phyloP scores from a whole-genome alignment of 306 rosid species.

The Abrus precatorius region DNA sequence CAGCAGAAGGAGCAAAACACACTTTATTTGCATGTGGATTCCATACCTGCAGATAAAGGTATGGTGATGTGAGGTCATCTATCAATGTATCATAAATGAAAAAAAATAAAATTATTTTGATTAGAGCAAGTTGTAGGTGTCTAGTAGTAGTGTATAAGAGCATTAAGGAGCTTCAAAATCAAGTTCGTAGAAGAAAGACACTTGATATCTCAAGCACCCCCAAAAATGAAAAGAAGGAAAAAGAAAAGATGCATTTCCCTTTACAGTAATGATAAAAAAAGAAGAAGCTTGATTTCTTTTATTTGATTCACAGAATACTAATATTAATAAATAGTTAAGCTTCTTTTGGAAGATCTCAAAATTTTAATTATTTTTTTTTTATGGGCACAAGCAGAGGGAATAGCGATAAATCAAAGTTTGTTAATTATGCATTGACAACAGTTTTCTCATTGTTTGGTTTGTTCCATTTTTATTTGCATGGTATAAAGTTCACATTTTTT shows the following conservation, averaged over 20 bases:
- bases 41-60: constrained; percentile 64
- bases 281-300: not conserved
- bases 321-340: not conserved
- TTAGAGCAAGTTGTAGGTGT: not conserved
- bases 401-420: not conserved
- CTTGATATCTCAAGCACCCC: not conserved
- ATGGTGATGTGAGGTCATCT: not conserved
- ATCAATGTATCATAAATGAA: not conserved
- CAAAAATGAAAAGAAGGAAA: not conserved
- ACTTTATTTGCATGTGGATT: constrained; percentile 74
- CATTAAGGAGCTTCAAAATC: constrained; percentile 23
- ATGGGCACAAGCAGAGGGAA: not conserved
- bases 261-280: not conserved
- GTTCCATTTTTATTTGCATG: not conserved
- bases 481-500: not conserved
- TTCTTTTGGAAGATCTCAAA: not conserved
- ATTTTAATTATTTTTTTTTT: not conserved
- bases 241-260: not conserved
- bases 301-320: not conserved
- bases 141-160: not conserved
- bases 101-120: not conserved
- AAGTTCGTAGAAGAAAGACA: not conserved
- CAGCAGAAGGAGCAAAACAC: constrained; percentile 74
- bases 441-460: not conserved
- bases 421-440: not conserved